These are phyloP conservation scores for Bolboschoenus planiculmis DNA, from an alignment of 176 grass and related monocot species.

Conservation along the genomic window DNA sequence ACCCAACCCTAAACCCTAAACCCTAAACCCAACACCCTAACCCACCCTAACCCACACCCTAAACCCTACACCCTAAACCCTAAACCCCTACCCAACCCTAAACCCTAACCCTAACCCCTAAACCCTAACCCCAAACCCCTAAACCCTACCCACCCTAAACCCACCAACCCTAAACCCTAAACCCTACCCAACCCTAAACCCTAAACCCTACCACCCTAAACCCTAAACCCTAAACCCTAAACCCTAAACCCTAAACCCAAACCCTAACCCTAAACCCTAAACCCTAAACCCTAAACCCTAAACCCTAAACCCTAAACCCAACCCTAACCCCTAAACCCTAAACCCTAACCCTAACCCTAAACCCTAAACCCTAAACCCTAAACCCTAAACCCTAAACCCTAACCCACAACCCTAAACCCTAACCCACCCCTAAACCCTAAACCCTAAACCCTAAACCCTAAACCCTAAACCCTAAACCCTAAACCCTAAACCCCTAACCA, in stretches of 20 bases:
- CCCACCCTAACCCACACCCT: conserved; percentile 1
- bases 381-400: neutral
- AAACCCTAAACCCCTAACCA: conserved; percentile 12
- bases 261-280: conserved; percentile 3
- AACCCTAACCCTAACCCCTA: neutral
- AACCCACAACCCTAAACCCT: neutral
- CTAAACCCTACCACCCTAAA: conserved; percentile 9
- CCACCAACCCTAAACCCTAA: conserved; percentile 2
- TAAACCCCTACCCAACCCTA: neutral
- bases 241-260: neutral
- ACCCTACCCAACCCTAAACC: neutral
- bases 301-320: neutral
- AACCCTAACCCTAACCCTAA: conserved; percentile 20
- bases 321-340: conserved; percentile 4
- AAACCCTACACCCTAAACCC: neutral
- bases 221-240: conserved; percentile 4
- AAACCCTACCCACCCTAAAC: neutral
- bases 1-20: conserved; percentile 2
- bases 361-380: conserved; percentile 14
- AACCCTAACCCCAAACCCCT: neutral
- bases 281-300: conserved; percentile 15
- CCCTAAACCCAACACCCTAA: conserved; percentile 20
- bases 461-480: conserved; percentile 20
- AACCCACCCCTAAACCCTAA: neutral
- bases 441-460: neutral